Percentiles rank a stretch among this genome's conserved stretches.
phyloP scores from a whole-genome alignment of 441 rosid species.

The Pelargonium cotyledonis region DNA sequence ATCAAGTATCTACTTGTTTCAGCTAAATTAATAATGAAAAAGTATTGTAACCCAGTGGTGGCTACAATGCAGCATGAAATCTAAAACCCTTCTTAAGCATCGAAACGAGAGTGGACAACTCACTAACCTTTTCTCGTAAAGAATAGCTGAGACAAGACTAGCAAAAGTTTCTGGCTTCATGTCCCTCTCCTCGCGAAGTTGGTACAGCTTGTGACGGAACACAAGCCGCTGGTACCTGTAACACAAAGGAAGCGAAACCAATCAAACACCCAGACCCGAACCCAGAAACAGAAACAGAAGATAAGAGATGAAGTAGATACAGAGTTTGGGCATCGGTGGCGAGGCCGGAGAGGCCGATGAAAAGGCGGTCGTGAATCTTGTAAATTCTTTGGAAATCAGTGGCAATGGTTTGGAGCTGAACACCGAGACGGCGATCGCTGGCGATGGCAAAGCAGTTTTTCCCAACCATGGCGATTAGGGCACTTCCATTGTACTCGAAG shows the following conservation, averaged over 20 bases:
- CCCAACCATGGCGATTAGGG: conserved; percentile 95
- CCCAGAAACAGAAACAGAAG: neutral
- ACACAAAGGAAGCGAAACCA: neutral
- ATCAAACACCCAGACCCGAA: neutral
- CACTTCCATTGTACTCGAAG: conserved; percentile 97
- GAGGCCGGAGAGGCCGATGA: conserved; percentile 83
- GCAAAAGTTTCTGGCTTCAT: conserved; percentile 98
- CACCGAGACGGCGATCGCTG: conserved; percentile 82
- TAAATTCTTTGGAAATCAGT: conserved; percentile 81
- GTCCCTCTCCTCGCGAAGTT: conserved; percentile 88
- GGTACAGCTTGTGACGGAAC: conserved; percentile 81
- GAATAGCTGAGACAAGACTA: conserved; percentile 82
- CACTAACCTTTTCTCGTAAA: conserved; percentile 82
- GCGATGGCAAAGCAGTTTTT: conserved; percentile 95
- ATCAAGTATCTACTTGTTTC: no score
- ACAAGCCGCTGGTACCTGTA: conserved; percentile 80
- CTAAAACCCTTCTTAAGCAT: no score
- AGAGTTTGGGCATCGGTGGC: conserved; percentile 87
- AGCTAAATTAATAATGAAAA: no score
- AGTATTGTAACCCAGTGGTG: no score
- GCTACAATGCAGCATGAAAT: no score
- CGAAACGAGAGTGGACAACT: no score
- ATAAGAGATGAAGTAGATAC: conserved; percentile 37
- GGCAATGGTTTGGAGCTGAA: conserved; percentile 89
- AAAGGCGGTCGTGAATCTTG: conserved; percentile 73